These are phyloP conservation scores for Moesziomyces sp. DNA, from an alignment of 1,284 basidiomycete genomes.

Conservation along the genomic window DNA sequence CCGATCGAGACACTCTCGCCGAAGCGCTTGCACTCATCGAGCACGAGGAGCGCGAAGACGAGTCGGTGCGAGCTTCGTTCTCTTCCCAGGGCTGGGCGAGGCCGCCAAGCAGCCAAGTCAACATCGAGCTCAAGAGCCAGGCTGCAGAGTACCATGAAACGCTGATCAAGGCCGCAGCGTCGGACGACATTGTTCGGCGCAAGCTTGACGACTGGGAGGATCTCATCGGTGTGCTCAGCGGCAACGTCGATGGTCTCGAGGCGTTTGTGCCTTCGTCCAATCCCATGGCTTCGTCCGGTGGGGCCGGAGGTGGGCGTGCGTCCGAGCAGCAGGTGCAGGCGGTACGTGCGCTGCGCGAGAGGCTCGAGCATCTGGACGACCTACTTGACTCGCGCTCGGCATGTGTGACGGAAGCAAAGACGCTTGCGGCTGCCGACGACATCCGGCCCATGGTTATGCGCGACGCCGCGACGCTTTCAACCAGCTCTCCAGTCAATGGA, in stretches of 20 bases:
- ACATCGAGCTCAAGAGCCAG: constrained; percentile 47
- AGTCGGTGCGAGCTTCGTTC: constrained; percentile 72
- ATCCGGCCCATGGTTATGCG: constrained; percentile 78
- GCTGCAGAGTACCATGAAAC: constrained; percentile 49
- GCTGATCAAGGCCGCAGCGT: constrained; percentile 50
- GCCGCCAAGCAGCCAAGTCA: constrained; percentile 73
- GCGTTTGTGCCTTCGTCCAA: constrained; percentile 35
- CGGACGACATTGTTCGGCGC: constrained; percentile 71
- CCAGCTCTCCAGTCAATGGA: constrained; percentile 60
- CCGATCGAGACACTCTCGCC: constrained; percentile 76
- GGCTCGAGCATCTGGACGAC: constrained; percentile 84
- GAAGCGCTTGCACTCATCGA: constrained; percentile 89
- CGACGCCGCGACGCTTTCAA: constrained; percentile 72
- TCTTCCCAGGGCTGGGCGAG: constrained; percentile 69
- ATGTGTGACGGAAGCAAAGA: constrained; percentile 76
- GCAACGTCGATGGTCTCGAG: constrained; percentile 26
- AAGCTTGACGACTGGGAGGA: constrained; percentile 51
- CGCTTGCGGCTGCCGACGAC: constrained; percentile 78
- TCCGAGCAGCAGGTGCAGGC: constrained; percentile 38
- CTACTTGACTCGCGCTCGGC: constrained; percentile 71
- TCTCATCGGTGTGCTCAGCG: constrained; percentile 29
- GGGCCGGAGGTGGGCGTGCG: not conserved
- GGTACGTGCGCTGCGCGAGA: constrained; percentile 77
- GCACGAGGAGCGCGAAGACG: constrained; percentile 88
- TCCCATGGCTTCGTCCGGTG: constrained; percentile 9